phyloP scores from a whole-genome alignment of 1,139 yeast species.

The Geotrichum siamense region DNA sequence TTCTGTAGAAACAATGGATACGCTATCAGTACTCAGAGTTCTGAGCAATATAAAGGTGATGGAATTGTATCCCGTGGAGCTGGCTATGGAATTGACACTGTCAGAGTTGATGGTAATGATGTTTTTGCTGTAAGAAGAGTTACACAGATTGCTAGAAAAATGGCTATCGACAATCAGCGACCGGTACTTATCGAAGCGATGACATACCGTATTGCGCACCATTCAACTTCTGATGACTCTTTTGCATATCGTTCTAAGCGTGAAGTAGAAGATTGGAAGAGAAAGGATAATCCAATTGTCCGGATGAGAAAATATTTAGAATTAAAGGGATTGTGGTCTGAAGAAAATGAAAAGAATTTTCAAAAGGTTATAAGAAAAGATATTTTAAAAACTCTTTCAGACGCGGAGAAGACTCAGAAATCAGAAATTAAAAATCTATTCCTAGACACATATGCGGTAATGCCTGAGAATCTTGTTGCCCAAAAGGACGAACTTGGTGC shows the following conservation, averaged over 20 bases:
- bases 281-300: constrained; percentile 33
- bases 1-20: constrained; percentile 37
- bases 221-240: constrained; percentile 36
- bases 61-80: constrained; percentile 35
- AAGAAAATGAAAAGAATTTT: constrained; percentile 27
- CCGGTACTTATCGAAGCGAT: constrained; percentile 36
- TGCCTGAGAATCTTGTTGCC: constrained; percentile 26
- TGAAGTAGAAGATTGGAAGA: constrained; percentile 36
- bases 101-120: constrained; percentile 36
- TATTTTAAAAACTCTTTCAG: constrained; percentile 28
- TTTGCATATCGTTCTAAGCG: constrained; percentile 34
- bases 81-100: constrained; percentile 36
- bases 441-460: constrained; percentile 26
- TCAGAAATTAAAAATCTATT: constrained; percentile 30
- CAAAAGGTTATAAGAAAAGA: constrained; percentile 26
- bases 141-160: constrained; percentile 29
- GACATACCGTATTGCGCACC: constrained; percentile 36
- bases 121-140: constrained; percentile 33
- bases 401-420: constrained; percentile 32
- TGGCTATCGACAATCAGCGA: constrained; percentile 30
- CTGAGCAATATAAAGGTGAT: constrained; percentile 36
- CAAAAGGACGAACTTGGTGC: constrained; percentile 31
- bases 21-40: constrained; percentile 35
- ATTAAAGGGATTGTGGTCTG: constrained; percentile 31
- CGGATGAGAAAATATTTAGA: constrained; percentile 35